phyloP scores from a whole-genome alignment of 495 filamentous ascomycete species.

The Lichenothelia convexa region DNA sequence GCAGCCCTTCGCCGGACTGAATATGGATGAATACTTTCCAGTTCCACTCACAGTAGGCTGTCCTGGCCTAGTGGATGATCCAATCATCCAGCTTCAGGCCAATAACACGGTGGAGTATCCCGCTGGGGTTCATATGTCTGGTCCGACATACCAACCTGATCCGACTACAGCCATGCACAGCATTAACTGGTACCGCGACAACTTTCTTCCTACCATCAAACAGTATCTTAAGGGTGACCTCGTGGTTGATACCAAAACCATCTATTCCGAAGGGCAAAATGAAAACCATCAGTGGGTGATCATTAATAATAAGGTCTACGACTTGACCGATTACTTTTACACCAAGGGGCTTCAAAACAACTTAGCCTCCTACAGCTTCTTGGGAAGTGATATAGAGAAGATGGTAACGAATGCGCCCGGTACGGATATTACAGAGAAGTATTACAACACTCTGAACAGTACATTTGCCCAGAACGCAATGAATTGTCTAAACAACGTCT shows the following conservation, averaged over 20 bases:
- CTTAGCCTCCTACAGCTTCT: conserved; percentile 39
- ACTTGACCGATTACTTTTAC: conserved; percentile 79
- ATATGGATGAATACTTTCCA: conserved; percentile 68
- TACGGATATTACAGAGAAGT: conserved; percentile 49
- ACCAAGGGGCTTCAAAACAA: conserved; percentile 38
- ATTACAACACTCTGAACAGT: conserved; percentile 30
- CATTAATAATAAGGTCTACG: conserved; percentile 57
- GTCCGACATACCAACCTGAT: conserved; percentile 32
- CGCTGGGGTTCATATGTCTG: conserved; percentile 47
- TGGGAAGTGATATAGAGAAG: conserved; percentile 42
- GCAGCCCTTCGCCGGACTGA: conserved; percentile 56
- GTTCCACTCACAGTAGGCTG: conserved; percentile 64
- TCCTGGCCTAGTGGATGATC: conserved; percentile 38
- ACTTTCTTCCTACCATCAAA: conserved; percentile 62
- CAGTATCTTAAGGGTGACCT: conserved; percentile 76
- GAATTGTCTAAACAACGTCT: conserved; percentile 66
- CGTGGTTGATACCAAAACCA: conserved; percentile 37
- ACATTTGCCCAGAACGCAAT: conserved; percentile 35
- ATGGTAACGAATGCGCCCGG: conserved; percentile 61
- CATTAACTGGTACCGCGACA: conserved; percentile 54
- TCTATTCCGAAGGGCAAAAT: conserved; percentile 46
- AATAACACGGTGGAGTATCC: conserved; percentile 41
- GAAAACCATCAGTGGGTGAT: conserved; percentile 63
- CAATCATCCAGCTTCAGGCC: conserved; percentile 30
- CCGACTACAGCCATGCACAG: conserved; percentile 36